A percentile compares a stretch with the other conserved stretches of the same genome.
phyloP scores from a whole-genome alignment of 768 basidiomycete species.

The Podaxis pistillaris region DNA sequence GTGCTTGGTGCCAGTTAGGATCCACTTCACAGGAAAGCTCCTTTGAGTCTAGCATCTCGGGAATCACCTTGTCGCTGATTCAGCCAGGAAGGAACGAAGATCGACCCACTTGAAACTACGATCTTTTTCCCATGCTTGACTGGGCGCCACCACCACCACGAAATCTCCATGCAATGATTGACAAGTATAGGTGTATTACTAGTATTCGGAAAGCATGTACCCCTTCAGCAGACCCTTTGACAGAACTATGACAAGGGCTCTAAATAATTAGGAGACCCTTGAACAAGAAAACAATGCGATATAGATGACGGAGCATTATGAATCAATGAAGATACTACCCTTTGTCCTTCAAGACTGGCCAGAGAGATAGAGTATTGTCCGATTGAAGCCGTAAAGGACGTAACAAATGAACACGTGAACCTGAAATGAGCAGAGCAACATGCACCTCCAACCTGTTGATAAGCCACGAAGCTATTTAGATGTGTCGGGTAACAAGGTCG shows the following conservation, averaged over 20 bases:
- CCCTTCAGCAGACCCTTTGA: neutral
- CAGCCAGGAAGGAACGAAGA: no score
- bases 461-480: neutral
- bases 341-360: neutral
- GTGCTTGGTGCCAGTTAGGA: no score
- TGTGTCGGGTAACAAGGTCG: conserved; percentile 33
- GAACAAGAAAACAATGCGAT: neutral
- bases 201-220: neutral
- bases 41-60: no score
- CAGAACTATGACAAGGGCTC: neutral
- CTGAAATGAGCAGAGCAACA: neutral
- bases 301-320: neutral
- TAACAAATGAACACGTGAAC: neutral
- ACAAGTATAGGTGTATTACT: neutral
- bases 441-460: no score
- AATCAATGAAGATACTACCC: neutral
- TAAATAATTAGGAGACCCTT: neutral
- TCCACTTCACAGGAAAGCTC: no score
- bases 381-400: neutral
- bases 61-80: no score
- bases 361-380: neutral
- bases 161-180: neutral
- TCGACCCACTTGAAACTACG: no score
- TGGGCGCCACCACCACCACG: neutral
- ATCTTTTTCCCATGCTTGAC: neutral